These are phyloP conservation scores for Myriosclerotinia curreyana DNA, from an alignment of 2,329 filamentous ascomycete species.

Conservation along the genomic window DNA sequence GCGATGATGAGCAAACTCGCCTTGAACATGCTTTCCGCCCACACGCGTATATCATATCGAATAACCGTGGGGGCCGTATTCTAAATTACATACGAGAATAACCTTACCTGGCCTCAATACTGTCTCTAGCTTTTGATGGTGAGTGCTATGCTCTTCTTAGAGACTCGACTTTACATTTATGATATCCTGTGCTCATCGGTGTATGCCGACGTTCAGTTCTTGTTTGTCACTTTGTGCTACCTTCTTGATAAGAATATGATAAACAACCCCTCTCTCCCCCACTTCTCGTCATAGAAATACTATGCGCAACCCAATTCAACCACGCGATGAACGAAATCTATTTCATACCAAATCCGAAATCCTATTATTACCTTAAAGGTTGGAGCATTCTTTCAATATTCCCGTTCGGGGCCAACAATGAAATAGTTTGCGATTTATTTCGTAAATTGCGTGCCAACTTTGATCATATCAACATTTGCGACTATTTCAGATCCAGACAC, in stretches of 20 bases:
- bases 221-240: background rate
- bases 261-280: constrained; percentile 5
- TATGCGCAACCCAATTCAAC: background rate
- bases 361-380: too few relatives aligned
- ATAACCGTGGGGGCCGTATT: background rate
- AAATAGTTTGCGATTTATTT: too few relatives aligned
- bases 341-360: too few relatives aligned
- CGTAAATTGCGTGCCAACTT: too few relatives aligned
- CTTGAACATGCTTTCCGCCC: background rate
- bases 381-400: too few relatives aligned
- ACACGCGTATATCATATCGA: background rate
- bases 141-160: background rate
- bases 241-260: constrained; percentile 10
- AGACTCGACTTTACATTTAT: background rate
- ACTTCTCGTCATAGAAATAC: background rate
- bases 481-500: background rate
- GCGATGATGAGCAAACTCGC: background rate
- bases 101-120: too few relatives aligned
- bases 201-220: background rate
- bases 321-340: too few relatives aligned
- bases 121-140: background rate
- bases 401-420: too few relatives aligned
- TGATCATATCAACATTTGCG: background rate
- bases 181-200: background rate
- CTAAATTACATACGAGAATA: background rate